Percentiles rank a stretch among this genome's conserved stretches.
These are phyloP conservation scores for Oehlia diaphana DNA, from an alignment of 192 early-diverging fungal genomes.

Conservation along the genomic window DNA sequence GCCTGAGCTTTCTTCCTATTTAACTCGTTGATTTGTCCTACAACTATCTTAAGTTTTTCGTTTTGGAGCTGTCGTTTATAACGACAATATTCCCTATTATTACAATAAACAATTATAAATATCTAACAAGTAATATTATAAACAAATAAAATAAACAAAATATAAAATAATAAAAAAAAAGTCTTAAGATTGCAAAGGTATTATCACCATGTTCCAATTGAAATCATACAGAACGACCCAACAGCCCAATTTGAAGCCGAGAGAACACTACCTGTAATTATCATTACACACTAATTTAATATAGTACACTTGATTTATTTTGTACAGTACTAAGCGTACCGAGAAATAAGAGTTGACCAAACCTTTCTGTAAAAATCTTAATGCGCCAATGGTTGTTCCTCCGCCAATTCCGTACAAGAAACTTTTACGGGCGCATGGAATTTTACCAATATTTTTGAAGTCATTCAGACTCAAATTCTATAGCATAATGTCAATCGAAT, in stretches of 20 bases:
- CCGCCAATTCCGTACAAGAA: constrained; percentile 46
- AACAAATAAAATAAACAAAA: neutral
- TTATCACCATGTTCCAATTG: constrained; percentile 32
- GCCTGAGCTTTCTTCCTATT: constrained; percentile 8
- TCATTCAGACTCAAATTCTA: constrained; percentile 45
- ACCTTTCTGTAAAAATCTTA: constrained; percentile 42
- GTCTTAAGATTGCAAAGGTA: neutral
- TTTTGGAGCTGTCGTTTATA: neutral
- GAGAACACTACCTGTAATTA: constrained; percentile 32
- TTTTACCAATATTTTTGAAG: constrained; percentile 41
- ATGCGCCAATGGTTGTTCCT: constrained; percentile 36
- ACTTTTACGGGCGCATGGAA: constrained; percentile 46
- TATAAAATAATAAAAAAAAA: neutral
- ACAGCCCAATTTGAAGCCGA: constrained; percentile 48
- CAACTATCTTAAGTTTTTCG: constrained; percentile 8
- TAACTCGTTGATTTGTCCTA: constrained; percentile 11
- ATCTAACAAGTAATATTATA: neutral
- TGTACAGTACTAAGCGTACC: neutral
- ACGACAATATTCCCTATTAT: constrained; percentile 23
- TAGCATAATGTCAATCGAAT: neutral
- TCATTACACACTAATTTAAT: neutral
- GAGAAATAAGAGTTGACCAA: neutral
- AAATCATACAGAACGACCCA: constrained; percentile 38
- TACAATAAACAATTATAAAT: neutral
- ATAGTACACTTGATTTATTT: neutral